Evolutionary conservation across 2,329 filamentous ascomycete genomes (phyloP).

Genomic region (Cladosporium sp.): DNA sequence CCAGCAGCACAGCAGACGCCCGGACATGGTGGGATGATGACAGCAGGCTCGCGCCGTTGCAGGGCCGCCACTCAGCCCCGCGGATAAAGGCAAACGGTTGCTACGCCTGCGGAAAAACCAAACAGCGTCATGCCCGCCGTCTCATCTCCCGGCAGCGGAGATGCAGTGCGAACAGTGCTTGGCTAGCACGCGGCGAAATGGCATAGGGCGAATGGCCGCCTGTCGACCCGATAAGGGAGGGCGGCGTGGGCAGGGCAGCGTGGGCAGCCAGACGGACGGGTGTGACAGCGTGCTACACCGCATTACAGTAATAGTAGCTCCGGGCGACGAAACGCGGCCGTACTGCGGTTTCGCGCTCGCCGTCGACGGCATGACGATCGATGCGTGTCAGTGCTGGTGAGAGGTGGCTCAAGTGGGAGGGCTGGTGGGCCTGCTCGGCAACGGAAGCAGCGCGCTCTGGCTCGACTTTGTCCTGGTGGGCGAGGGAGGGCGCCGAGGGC

Average conservation of each 20-base stretch:
- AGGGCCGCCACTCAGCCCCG: conserved; percentile 6
- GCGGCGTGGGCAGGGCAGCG: neutral
- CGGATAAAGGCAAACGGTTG: conserved; percentile 11
- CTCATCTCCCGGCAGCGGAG: conserved; percentile 7
- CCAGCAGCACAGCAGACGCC: neutral
- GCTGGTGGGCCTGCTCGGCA: conserved; percentile 5
- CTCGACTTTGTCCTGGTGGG: neutral
- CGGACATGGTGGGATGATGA: conserved; percentile 10
- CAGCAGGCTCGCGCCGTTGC: neutral
- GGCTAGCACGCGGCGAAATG: conserved; percentile 5
- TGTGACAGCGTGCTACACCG: too few species aligned
- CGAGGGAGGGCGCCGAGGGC: too few species aligned
- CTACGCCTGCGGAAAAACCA: conserved; percentile 2
- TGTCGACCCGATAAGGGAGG: neutral
- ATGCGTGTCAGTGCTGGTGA: neutral
- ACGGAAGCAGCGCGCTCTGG: neutral
- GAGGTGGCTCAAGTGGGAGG: neutral
- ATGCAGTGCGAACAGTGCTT: conserved; percentile 5
- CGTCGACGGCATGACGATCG: conserved; percentile 3
- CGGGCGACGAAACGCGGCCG: neutral
- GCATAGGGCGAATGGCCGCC: neutral
- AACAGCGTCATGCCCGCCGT: conserved; percentile 1
- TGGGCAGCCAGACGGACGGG: too few species aligned
- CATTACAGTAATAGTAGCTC: neutral
- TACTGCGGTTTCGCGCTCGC: conserved; percentile 7